Evolutionary conservation across 306 rosid genomes (phyloP), one percentile per base, ranked within the genome.

Genomic region (Vigna trinervia): DNA sequence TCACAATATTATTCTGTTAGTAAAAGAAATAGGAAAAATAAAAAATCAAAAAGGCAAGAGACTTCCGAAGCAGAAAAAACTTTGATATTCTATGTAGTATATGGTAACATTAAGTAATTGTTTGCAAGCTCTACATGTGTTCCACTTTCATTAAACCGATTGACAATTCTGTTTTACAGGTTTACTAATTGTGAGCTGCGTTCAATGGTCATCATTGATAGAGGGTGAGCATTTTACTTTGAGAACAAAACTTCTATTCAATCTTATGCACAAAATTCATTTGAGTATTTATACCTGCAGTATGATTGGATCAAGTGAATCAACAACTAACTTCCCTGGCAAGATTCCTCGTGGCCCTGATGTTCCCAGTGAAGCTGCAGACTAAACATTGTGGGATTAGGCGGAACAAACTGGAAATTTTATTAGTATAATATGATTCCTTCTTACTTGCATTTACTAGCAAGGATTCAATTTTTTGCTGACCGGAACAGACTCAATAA

Each of bases 101-200:
- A 30, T 14, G 43, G 26, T 7, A 11, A 48, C 64, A 5, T 57
- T 5, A 30, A 46, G 43, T 53, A 22, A 14, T 48, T 81, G 12
- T 53, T 63, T 34, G 64, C 38, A 65, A 30, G 22, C 47, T 14
- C 56, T 9, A 51, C 46, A 65, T 22, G 15, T 50, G n/a, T 64
- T 41, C 45, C 32, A 8, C 47, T 41, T 73, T 66, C 75, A 23
- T 8, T 32, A 32, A 20, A 32, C 81, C 51, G 73, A 84, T 39
- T 54, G 22, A 64, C 28, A 3, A 34, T 54, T 76, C 51, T 75
- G 59, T 54, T 75, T 63, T 77, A 82, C 98, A 93, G 98, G 81
- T 93, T 91, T 83, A 78, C 91, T 1, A 93, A 91, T 66, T 88
- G 93, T 65, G 98, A 91, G 89, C 91, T 91, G 41, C 97, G 96